Base-by-base conservation (phyloP, 305 asterid genomes). In the Plantago coronopus region DNA sequence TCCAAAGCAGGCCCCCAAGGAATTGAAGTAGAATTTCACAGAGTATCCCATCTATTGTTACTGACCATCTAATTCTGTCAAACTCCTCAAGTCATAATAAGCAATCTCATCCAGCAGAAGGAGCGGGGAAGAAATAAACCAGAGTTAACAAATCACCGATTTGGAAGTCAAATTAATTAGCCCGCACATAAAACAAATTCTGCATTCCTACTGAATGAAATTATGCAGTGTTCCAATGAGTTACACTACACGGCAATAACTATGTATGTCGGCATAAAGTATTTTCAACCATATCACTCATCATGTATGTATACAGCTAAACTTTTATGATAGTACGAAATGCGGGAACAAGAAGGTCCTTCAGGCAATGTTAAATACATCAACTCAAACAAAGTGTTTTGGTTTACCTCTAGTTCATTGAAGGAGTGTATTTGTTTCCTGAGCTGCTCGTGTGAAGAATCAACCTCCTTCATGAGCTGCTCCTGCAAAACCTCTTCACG, bases 361-460 rank as follows among this genome's bases (percentile, higher is more conserved):
- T 34, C 8, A 34, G 42, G 42, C 8, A 7, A 34, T 34, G 42
- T 34, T 34, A 34, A 34, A 7, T 34, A 12, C 15, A 2, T 2
- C 5, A 27, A 2, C 5, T 27, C 31, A 27, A 27, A 31, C 42
- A 43, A 66, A 60, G 59, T 40, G 45, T 40, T 60, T 71, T 5
- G 37, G 38, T 47, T 58, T 70, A 93, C 97, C 99, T 93, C 97
- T 20, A 85, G 94, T 69, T 87, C 97, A 76, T 72, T 89, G 70
- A 51, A 78, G 70, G 84, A 73, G 65, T 87, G 89, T 66, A 93
- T 69, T 68, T 93, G 95, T 69, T 81, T 82, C 58, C 64, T 79
- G 66, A 89, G 83, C 65, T 77, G 89, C 70, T 89, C 94, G 20
- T 82, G 90, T 65, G 87, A 89, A 76, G 78, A 78, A 69, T 76